A percentile compares a stretch with the other conserved stretches of the same genome.
phyloP scores from a whole-genome alignment of 257 asterid species.

The Lavandula angustifolia region DNA sequence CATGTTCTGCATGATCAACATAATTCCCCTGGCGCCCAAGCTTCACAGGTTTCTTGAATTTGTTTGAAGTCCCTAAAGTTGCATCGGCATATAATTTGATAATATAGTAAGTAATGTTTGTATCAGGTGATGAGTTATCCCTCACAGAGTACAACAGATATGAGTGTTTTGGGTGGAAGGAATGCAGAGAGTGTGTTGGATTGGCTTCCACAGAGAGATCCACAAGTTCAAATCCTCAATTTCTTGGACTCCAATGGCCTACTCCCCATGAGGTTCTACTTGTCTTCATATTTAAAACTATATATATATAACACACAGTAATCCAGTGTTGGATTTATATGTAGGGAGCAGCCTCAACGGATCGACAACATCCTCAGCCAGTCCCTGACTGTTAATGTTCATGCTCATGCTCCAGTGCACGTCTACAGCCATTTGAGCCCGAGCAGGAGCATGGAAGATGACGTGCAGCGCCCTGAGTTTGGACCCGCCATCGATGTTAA shows the following conservation, averaged over 20 bases:
- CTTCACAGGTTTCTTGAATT: conserved; percentile 49
- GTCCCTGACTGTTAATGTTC: conserved; percentile 39
- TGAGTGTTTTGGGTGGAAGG: conserved; percentile 44
- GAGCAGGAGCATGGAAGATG: conserved; percentile 53
- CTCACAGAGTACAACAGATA: conserved; percentile 34
- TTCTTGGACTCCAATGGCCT: conserved; percentile 72
- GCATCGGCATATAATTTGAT: not conserved
- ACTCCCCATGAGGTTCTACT: conserved; percentile 57
- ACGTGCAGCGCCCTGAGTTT: conserved; percentile 48
- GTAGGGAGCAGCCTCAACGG: conserved; percentile 57
- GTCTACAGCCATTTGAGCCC: conserved; percentile 52
- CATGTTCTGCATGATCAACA: conserved; percentile 60
- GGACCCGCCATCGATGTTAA: conserved; percentile 64
- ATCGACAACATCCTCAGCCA: conserved; percentile 50
- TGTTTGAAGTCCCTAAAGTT: too few species aligned
- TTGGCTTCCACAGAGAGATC: conserved; percentile 76
- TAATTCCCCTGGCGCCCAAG: conserved; percentile 44
- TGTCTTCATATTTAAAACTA: not conserved
- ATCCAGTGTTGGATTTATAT: not conserved
- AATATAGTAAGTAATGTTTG: not conserved
- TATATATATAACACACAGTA: too few species aligned
- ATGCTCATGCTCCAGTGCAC: conserved; percentile 43
- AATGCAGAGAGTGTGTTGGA: conserved; percentile 47
- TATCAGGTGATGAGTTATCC: conserved; percentile 58
- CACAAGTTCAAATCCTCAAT: conserved; percentile 66